These are phyloP conservation scores for Blastocystis sp. DNA, from an alignment of 352 stramenopile genomes.

Conservation along the genomic window DNA sequence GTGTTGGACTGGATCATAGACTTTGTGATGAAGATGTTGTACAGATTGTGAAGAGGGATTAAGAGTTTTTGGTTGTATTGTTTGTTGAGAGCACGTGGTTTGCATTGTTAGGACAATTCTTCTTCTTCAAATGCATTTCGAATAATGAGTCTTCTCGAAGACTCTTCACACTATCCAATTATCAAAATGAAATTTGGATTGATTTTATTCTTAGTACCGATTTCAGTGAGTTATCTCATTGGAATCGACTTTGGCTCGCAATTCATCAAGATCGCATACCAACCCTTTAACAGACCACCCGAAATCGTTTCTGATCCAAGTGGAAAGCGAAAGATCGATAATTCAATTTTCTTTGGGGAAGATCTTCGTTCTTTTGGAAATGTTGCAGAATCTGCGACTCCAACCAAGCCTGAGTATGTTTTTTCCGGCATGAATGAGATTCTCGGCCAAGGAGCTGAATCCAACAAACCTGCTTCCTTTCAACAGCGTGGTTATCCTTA, in stretches of 20 bases:
- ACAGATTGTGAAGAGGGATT: constrained; percentile 93
- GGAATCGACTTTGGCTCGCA: constrained; percentile 44
- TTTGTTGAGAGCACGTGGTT: background rate
- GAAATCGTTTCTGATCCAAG: constrained; percentile 1
- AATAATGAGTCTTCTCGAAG: background rate
- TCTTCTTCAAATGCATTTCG: background rate
- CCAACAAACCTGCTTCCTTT: background rate
- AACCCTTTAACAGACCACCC: background rate
- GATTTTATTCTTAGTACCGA: background rate
- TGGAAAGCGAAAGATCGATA: constrained; percentile 46
- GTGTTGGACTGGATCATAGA: constrained; percentile 94
- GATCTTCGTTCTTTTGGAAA: constrained; percentile 2
- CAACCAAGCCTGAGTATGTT: background rate
- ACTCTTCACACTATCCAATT: background rate
- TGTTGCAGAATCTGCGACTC: background rate
- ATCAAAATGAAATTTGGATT: constrained; percentile 4
- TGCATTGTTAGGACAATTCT: background rate
- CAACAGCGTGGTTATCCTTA: constrained; percentile 12
- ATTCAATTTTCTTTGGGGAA: constrained; percentile 19
- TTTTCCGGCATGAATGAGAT: constrained; percentile 13
- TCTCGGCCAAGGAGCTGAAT: constrained; percentile 22
- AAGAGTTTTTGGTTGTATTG: constrained; percentile 46
- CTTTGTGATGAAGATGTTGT: constrained; percentile 97
- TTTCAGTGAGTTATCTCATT: constrained; percentile 15
- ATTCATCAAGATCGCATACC: constrained; percentile 56